Evolutionary conservation across 1,139 yeast species (phyloP), one percentile per base, ranked within the genome.

Genomic region (Diutina scorzettiae): DNA sequence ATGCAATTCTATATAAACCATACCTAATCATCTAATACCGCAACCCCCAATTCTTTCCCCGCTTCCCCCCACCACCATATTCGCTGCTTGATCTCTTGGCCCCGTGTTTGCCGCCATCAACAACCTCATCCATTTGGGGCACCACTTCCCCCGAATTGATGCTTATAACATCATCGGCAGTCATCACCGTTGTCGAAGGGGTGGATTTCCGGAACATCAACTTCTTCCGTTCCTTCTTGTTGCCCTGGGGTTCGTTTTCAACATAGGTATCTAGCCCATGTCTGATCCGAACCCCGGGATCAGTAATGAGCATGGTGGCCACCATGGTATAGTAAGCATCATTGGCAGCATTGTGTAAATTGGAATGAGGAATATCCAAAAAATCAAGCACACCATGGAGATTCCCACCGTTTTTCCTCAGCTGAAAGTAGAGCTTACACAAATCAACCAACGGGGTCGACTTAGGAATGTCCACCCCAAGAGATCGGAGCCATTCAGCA

Each of bases 341-440:
- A 53, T 84, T 84, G n/a, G 83, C 89, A 2, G 89, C 94, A 53
- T 84, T 84, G 54, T 83, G 94, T 41, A 82, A 59, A 47, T 66
- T 72, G 1, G 80, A 69, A 53, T 77, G 76, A 0, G 87, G 85
- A 5, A 84, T 66, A 6, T 68, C 63, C 23, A 79, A 62, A 42
- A 65, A 58, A 40, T 69, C 62, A 19, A 82, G 60, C 2, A 78
- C 65, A 41, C 67, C 73, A 6, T 72, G 69, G 42, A 83, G 59
- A 9, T 71, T 58, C 24, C 76, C 76, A 20, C 59, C 56, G 17
- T 57, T 51, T 3, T 73, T 67, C 40, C 67, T 60, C 4, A 75
- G 61, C 6, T 63, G 52, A 5, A 60, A 55, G 64, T 73, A 75
- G 4, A 81, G 48, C 12, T 53, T 52, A 49, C 69, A 69, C 0